Conservation (phyloP, 2,329 filamentous ascomycete species). For the Diaporthe ampelina region DNA sequence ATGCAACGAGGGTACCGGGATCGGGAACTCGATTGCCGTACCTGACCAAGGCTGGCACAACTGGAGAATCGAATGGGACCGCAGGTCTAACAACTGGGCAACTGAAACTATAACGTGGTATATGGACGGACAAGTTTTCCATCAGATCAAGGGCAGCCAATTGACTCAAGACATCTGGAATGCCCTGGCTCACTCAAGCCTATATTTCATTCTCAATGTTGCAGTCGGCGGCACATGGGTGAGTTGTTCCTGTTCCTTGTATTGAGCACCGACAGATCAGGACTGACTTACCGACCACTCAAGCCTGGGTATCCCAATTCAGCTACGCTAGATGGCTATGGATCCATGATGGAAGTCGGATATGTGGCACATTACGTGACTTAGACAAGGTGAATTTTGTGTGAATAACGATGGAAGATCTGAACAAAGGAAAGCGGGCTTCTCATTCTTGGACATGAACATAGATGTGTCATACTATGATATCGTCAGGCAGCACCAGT, state of each 20-base stretch:
- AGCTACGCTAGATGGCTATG: conserved; percentile 47
- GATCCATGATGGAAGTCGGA: conserved; percentile 49
- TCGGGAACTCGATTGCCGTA: conserved; percentile 53
- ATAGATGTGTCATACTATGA: too few species aligned
- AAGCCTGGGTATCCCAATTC: conserved; percentile 49
- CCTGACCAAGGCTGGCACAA: conserved; percentile 63
- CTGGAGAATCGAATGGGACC: conserved; percentile 64
- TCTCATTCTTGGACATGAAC: not conserved
- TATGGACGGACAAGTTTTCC: conserved; percentile 59
- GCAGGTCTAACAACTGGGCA: conserved; percentile 58
- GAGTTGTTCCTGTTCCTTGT: conserved; percentile 32
- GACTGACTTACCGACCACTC: not conserved
- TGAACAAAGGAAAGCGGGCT: not conserved
- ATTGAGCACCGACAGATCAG: not conserved
- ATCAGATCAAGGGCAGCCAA: conserved; percentile 57
- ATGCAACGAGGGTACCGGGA: conserved; percentile 63
- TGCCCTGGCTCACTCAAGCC: conserved; percentile 47
- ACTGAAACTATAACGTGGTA: conserved; percentile 64
- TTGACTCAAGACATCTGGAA: conserved; percentile 60
- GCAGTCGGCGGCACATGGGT: conserved; percentile 52
- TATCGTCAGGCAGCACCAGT: too few species aligned
- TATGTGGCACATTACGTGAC: conserved; percentile 47
- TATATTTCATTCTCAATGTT: conserved; percentile 49
- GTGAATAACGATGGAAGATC: not conserved
- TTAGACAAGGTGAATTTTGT: not conserved